Base-by-base conservation (phyloP, 768 basidiomycete species). In the Hypholoma sublateritium region DNA sequence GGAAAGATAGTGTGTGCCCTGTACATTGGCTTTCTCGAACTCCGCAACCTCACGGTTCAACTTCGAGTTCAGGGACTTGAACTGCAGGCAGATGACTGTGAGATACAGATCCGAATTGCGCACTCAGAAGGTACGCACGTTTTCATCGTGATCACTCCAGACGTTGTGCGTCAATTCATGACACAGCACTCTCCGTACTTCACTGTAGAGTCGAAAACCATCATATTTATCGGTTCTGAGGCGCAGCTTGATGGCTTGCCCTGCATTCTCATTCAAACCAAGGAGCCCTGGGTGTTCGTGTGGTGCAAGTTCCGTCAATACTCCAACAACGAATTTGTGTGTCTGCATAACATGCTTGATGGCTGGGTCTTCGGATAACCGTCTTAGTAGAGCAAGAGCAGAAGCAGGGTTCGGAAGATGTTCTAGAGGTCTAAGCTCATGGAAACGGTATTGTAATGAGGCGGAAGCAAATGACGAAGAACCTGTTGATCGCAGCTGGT, bases 81-180 rank as follows among this genome's bases (percentile, higher is more conserved):
- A 92, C 91, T 87, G 56, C 9, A 39, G n/a, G 5, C 2, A 32
- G 28, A 7, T 9, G 9, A 9, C 28, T 32, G 28, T 32, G 28
- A 32, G 9, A 1, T 6, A 32, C 28, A 32, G 3, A 32, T 32
- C 1, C 28, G 9, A 7, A 32, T 32, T 32, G 28, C 28, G 28
- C 28, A 32, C 28, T 32, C 9, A 9, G 28, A 9, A 19, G n/a
- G 17, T 4, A 75, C 87, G 66, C 59, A 89, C 90, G 59, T 89
- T 82, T 50, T 90, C 78, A 63, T 88, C 85, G 62, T 92, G 89
- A 59, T 85, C 83, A 3, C 81, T 74, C 82, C 84, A 88, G 0
- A 88, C 80, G 62, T 90, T 91, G 67, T 92, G 89, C 19, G 89
- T 74, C 36, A 91, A 71, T 65, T 91, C 90, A 66, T 93, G 90